phyloP scores from a whole-genome alignment of 768 basidiomycete species.

The Pisolithus orientalis region DNA sequence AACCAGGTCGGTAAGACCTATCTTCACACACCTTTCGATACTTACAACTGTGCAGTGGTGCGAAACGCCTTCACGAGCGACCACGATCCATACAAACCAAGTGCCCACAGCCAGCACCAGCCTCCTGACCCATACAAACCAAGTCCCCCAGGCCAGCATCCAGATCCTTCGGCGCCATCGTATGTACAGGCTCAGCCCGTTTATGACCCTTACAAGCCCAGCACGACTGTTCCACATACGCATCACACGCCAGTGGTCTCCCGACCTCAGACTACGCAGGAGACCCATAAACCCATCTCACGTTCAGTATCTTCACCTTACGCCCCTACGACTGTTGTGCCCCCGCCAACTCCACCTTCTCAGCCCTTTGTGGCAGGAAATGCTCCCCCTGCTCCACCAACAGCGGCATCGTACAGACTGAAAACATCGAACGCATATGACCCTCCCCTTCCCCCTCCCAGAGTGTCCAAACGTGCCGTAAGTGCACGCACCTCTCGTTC shows the following conservation, averaged over 20 bases:
- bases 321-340: slow-evolving; percentile 9
- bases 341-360: slow-evolving; percentile 10
- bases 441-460: slow-evolving; percentile 59
- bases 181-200: slow-evolving; percentile 5
- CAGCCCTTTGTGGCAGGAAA: slow-evolving; percentile 19
- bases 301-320: slow-evolving; percentile 23
- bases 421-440: slow-evolving; percentile 71
- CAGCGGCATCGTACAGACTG: slow-evolving; percentile 49
- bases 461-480: slow-evolving; percentile 28
- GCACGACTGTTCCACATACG: slow-evolving; percentile 18
- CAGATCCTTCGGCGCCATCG: slow-evolving; percentile 13
- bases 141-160: slow-evolving; percentile 11
- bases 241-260: slow-evolving; percentile 11
- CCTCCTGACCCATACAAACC: slow-evolving; percentile 14
- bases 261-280: slow-evolving; percentile 23
- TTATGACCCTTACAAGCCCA: slow-evolving; percentile 34
- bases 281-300: slow-evolving; percentile 20
- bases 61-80: slow-evolving; percentile 10
- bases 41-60: slow-evolving; percentile 7
- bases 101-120: slow-evolving; percentile 12
- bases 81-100: slow-evolving; percentile 22
- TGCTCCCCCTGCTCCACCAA: slow-evolving; percentile 28
- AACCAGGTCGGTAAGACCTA: slow-evolving; percentile 19
- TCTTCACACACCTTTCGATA: background rate
- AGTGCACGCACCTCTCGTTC: slow-evolving; percentile 21